phyloP scores from a whole-genome alignment of 2,329 filamentous ascomycete species.

The Tolypocladium sp. region DNA sequence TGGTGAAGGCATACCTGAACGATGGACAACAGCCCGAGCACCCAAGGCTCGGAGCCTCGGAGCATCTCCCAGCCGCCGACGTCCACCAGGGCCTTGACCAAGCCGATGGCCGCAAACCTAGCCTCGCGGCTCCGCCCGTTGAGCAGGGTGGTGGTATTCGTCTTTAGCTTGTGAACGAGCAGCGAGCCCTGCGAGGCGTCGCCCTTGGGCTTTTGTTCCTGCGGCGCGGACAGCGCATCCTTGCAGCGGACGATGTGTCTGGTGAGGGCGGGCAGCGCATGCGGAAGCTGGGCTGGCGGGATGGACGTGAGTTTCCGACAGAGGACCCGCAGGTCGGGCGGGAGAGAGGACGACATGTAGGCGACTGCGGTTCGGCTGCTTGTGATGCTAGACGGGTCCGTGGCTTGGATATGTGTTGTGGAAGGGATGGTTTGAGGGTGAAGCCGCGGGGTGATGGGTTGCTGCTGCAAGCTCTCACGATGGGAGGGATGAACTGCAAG shows the following conservation, averaged over 20 bases:
- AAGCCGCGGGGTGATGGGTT: not conserved
- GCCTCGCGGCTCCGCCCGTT: conserved; percentile 67
- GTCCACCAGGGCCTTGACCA: conserved; percentile 76
- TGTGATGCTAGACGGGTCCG: not conserved
- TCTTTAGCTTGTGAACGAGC: conserved; percentile 76
- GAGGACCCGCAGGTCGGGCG: conserved; percentile 53
- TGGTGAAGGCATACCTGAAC: conserved; percentile 47
- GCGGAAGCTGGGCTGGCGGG: conserved; percentile 63
- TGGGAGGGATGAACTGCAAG: too few species aligned
- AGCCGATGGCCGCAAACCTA: conserved; percentile 66
- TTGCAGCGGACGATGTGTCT: conserved; percentile 48
- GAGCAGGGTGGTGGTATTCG: conserved; percentile 66
- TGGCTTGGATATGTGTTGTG: not conserved
- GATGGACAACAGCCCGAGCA: conserved; percentile 64
- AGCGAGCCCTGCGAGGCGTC: conserved; percentile 54
- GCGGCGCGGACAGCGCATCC: conserved; percentile 52
- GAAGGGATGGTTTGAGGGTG: not conserved
- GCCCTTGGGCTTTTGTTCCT: conserved; percentile 51
- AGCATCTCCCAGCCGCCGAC: conserved; percentile 78
- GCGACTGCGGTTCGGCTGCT: not conserved
- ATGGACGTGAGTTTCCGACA: conserved; percentile 64
- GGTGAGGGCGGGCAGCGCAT: conserved; percentile 61
- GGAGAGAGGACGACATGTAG: conserved; percentile 12
- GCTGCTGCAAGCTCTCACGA: not conserved
- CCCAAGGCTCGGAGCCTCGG: conserved; percentile 64